phyloP scores from a whole-genome alignment of 192 early-diverging fungal species.

The Backusella liffmaniae region DNA sequence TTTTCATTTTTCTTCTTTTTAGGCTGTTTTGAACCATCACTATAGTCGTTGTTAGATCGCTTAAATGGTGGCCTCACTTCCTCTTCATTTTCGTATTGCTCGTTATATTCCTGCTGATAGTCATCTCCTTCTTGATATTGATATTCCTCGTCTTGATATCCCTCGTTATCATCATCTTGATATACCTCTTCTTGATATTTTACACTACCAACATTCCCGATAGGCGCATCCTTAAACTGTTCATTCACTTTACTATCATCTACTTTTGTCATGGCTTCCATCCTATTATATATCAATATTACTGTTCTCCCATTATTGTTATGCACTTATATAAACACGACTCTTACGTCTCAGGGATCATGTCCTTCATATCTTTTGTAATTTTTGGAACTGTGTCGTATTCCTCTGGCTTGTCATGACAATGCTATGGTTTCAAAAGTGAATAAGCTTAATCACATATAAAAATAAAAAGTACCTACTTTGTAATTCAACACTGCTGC shows the following conservation, averaged over 20 bases:
- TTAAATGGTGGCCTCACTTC: not conserved
- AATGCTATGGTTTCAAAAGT: not conserved
- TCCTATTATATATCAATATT: not conserved
- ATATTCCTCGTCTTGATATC: constrained; percentile 7
- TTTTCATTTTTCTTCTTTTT: not conserved
- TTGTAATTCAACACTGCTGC: constrained; percentile 6
- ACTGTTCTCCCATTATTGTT: not conserved
- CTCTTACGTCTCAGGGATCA: not conserved
- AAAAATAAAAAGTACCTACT: not conserved
- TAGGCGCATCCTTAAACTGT: not conserved
- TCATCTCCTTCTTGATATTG: constrained; percentile 8
- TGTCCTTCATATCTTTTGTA: not conserved
- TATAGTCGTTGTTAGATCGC: not conserved
- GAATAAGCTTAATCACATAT: not conserved
- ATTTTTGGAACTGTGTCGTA: not conserved
- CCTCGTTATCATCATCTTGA: constrained; percentile 3
- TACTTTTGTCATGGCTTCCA: not conserved
- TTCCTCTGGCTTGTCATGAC: constrained; percentile 5
- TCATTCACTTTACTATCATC: not conserved
- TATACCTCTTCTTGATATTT: not conserved
- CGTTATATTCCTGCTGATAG: constrained; percentile 1
- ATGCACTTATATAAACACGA: not conserved
- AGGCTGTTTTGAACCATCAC: not conserved
- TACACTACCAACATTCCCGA: not conserved
- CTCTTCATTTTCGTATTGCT: not conserved